phyloP scores from a whole-genome alignment of 371 early-diverging fungal species.

The Apophysomyces elegans region DNA sequence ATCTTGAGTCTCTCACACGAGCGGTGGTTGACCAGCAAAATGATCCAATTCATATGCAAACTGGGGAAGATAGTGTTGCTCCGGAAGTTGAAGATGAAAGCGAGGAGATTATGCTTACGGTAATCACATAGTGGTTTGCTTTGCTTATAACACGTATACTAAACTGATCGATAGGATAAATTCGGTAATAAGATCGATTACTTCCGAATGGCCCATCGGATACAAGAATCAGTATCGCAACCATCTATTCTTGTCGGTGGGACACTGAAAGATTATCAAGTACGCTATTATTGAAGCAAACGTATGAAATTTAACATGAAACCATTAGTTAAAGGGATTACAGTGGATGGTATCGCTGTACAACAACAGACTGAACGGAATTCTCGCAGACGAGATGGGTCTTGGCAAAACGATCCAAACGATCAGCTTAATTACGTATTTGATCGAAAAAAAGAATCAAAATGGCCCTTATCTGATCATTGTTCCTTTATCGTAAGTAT shows the following conservation, averaged over 20 bases:
- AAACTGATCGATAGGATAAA: conserved; percentile 21
- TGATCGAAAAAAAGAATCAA: conserved; percentile 91
- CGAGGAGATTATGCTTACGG: conserved; percentile 50
- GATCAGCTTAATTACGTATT: conserved; percentile 92
- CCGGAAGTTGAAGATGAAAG: conserved; percentile 61
- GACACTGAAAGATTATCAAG: conserved; percentile 94
- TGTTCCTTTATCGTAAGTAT: conserved; percentile 86
- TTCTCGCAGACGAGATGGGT: conserved; percentile 99
- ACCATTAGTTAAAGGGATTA: conserved; percentile 82
- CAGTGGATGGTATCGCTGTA: conserved; percentile 99
- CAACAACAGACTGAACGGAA: conserved; percentile 96
- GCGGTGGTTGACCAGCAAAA: conserved; percentile 82
- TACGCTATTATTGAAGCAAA: conserved; percentile 7
- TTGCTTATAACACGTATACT: conserved; percentile 2
- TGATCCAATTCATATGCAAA: conserved; percentile 54
- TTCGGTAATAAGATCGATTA: conserved; percentile 75
- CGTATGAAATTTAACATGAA: background rate
- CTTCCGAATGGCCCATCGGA: conserved; percentile 85
- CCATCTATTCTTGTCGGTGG: conserved; percentile 86
- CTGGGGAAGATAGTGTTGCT: conserved; percentile 34
- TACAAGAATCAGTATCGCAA: conserved; percentile 82
- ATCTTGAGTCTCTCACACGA: conserved; percentile 77
- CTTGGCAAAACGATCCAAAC: conserved; percentile 98
- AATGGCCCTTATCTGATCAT: conserved; percentile 94
- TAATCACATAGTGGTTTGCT: conserved; percentile 11